These are phyloP conservation scores for Bjerkandera adusta DNA, from an alignment of 1,284 basidiomycete genomes.

Conservation along the genomic window DNA sequence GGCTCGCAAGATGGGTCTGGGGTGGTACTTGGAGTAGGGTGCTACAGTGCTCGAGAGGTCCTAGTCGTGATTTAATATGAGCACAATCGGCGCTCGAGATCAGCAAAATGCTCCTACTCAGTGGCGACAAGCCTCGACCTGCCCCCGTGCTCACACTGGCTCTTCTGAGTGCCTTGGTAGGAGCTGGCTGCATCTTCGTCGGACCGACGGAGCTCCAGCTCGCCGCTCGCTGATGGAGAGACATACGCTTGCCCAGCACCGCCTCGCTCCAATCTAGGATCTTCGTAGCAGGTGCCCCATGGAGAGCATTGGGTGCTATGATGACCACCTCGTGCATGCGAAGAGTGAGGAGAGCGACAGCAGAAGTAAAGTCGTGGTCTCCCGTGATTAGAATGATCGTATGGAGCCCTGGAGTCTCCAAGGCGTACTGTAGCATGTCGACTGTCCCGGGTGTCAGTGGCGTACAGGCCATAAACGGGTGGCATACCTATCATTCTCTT, in stretches of 20 bases:
- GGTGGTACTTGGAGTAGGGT: too few relatives aligned
- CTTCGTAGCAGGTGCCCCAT: constrained; percentile 47
- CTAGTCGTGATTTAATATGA: too few relatives aligned
- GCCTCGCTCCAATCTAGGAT: constrained; percentile 52
- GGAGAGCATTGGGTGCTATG: constrained; percentile 37
- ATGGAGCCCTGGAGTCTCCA: constrained; percentile 50
- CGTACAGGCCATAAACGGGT: not conserved
- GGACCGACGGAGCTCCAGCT: too few relatives aligned
- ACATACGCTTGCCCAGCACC: constrained; percentile 29
- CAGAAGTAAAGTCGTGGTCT: constrained; percentile 60
- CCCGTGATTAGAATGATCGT: constrained; percentile 56
- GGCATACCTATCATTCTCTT: constrained; percentile 39
- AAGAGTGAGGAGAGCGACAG: constrained; percentile 49
- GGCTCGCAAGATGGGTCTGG: too few relatives aligned
- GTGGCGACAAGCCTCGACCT: too few relatives aligned
- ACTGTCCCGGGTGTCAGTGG: constrained; percentile 31
- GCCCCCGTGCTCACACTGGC: too few relatives aligned
- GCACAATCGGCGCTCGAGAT: too few relatives aligned
- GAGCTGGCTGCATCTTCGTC: too few relatives aligned
- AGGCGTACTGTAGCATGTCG: constrained; percentile 58
- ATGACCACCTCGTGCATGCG: constrained; percentile 49
- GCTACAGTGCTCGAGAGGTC: too few relatives aligned
- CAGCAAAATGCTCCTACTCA: too few relatives aligned
- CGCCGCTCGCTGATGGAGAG: too few relatives aligned
- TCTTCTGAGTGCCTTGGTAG: too few relatives aligned